phyloP scores from a whole-genome alignment of 2,329 filamentous ascomycete genomes.

The Xylariaceae sp. region DNA sequence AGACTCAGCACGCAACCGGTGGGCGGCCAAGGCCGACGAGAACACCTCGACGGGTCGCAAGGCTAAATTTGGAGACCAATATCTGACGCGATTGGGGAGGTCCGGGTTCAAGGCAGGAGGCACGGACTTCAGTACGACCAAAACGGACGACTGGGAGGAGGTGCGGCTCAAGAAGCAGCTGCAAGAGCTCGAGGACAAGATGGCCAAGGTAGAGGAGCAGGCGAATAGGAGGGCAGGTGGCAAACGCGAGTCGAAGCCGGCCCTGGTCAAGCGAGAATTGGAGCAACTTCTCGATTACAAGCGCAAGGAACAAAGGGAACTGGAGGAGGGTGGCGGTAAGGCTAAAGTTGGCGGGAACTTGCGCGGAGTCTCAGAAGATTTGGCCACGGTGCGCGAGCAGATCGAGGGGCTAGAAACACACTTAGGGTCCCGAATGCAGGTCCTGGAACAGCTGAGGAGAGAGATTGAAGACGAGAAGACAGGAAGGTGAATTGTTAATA shows the following conservation, averaged over 20 bases:
- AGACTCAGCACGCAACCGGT: constrained; percentile 69
- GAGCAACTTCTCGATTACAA: constrained; percentile 96
- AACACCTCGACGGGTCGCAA: constrained; percentile 83
- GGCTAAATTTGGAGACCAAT: constrained; percentile 95
- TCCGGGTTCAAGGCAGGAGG: constrained; percentile 76
- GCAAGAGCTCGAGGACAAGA: constrained; percentile 81
- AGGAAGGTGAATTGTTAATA: constrained; percentile 35
- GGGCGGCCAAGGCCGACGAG: constrained; percentile 76
- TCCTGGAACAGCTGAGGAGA: constrained; percentile 69
- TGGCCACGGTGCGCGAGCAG: constrained; percentile 88
- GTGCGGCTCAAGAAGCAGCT: constrained; percentile 92
- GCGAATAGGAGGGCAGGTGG: constrained; percentile 55
- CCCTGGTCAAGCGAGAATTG: constrained; percentile 88
- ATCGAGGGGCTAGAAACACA: constrained; percentile 86
- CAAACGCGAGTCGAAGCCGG: constrained; percentile 75
- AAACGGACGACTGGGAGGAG: constrained; percentile 96
- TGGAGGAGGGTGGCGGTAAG: constrained; percentile 68
- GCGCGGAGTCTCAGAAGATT: constrained; percentile 76
- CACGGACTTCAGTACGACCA: constrained; percentile 83
- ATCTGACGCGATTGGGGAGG: constrained; percentile 84
- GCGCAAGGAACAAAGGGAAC: constrained; percentile 68
- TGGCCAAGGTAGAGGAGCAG: constrained; percentile 73
- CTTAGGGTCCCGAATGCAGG: constrained; percentile 68
- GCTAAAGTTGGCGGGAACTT: constrained; percentile 67
- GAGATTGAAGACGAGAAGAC: constrained; percentile 86